These are phyloP conservation scores for Lavandula angustifolia DNA, from an alignment of 257 asterid genomes.

Conservation along the genomic window DNA sequence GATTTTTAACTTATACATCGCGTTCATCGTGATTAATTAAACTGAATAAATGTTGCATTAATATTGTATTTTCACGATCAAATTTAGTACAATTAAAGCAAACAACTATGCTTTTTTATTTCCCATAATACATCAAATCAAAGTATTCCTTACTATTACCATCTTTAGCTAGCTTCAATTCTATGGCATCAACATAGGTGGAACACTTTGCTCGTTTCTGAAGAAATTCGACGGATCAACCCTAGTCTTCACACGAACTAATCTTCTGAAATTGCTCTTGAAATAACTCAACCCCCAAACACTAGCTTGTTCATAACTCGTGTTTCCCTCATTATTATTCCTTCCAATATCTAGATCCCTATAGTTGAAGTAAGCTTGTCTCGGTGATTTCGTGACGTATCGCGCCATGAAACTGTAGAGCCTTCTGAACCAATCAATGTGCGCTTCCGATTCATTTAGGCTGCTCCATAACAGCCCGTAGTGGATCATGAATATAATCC, in stretches of 20 bases:
- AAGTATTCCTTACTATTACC: no score
- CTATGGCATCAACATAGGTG: slow-evolving; percentile 16
- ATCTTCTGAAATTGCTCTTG: slow-evolving; percentile 27
- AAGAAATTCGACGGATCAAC: slow-evolving; percentile 23
- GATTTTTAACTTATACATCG: no score
- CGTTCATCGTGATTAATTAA: no score
- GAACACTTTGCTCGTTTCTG: slow-evolving; percentile 37
- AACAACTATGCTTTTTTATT: no score
- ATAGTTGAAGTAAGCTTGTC: slow-evolving; percentile 38
- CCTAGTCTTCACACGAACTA: slow-evolving; percentile 38
- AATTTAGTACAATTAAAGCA: no score
- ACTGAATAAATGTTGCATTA: no score
- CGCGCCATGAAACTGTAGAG: slow-evolving; percentile 28
- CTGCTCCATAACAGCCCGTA: background rate
- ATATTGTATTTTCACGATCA: no score
- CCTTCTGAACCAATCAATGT: slow-evolving; percentile 28
- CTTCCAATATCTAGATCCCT: slow-evolving; percentile 45
- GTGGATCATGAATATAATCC: slow-evolving; percentile 27
- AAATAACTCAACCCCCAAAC: slow-evolving; percentile 40
- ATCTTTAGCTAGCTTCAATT: background rate
- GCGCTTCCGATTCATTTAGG: background rate
- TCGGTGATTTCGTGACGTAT: slow-evolving; percentile 36
- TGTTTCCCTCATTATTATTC: slow-evolving; percentile 26
- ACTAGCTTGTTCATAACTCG: slow-evolving; percentile 29
- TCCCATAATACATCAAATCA: no score